phyloP scores from a whole-genome alignment of 306 rosid species.

The Lathyrus aphaca region DNA sequence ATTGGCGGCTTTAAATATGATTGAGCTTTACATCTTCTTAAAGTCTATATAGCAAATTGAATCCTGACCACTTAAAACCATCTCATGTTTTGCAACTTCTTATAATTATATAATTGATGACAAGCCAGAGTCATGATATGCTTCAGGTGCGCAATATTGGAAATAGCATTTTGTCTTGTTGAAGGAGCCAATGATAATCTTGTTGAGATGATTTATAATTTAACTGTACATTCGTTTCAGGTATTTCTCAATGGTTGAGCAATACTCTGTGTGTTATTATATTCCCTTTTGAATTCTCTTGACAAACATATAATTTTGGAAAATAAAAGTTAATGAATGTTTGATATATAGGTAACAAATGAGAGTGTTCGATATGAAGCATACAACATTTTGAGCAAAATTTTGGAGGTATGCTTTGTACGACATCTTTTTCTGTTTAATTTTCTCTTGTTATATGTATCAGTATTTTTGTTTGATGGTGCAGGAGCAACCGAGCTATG shows the following conservation, averaged over 20 bases:
- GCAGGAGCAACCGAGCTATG: slow-evolving; percentile 73
- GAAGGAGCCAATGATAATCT: slow-evolving; percentile 77
- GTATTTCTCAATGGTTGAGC: slow-evolving; percentile 48
- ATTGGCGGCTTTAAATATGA: not conserved
- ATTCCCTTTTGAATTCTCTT: slow-evolving; percentile 1
- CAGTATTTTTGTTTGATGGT: slow-evolving; percentile 39
- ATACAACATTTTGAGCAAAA: slow-evolving; percentile 69
- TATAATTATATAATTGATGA: slow-evolving; percentile 27
- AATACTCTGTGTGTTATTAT: not conserved
- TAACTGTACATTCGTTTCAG: slow-evolving; percentile 61
- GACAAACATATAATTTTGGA: slow-evolving; percentile 24
- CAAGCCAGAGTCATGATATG: slow-evolving; percentile 30
- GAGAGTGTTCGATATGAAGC: slow-evolving; percentile 62
- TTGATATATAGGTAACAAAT: slow-evolving; percentile 55
- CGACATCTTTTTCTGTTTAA: slow-evolving; percentile 13
- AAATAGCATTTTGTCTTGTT: slow-evolving; percentile 74
- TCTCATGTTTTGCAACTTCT: slow-evolving; percentile 17
- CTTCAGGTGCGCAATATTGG: slow-evolving; percentile 68
- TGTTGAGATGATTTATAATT: slow-evolving; percentile 64
- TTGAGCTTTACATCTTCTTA: slow-evolving; percentile 12
- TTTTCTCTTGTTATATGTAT: slow-evolving; percentile 27
- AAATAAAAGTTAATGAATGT: slow-evolving; percentile 1
- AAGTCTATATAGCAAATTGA: not conserved
- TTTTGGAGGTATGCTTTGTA: slow-evolving; percentile 64
- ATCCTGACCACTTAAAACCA: slow-evolving; percentile 4